Conservation (phyloP, 2,329 filamentous ascomycete genomes). For the Penicillium palitans region DNA sequence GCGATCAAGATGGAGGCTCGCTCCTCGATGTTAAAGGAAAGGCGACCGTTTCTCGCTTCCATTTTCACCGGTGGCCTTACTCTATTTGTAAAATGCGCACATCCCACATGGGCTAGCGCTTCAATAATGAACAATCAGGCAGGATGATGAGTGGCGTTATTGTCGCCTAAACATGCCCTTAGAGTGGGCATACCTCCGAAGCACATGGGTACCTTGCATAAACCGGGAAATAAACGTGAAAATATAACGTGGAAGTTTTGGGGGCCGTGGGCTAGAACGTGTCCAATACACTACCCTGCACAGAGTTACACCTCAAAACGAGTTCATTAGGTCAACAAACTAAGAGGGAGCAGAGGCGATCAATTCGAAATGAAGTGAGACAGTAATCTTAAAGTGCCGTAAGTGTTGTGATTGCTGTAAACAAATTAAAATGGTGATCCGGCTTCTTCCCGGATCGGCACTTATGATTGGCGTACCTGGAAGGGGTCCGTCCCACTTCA, state of each 20-base stretch:
- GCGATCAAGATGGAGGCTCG: not conserved
- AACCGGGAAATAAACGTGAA: not conserved
- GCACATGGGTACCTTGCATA: slow-evolving; percentile 1
- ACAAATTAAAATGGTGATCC: not conserved
- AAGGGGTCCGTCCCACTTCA: not conserved
- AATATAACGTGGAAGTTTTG: not conserved
- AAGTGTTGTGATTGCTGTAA: not conserved
- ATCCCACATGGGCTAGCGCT: not conserved
- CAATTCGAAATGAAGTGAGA: not conserved
- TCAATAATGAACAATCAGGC: not conserved
- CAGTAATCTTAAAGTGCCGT: not conserved
- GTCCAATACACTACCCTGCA: not conserved
- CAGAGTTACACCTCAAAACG: not conserved
- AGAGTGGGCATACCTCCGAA: not conserved
- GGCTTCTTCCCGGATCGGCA: not conserved
- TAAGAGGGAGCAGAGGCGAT: not conserved
- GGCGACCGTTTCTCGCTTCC: not conserved
- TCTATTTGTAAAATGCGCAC: not conserved
- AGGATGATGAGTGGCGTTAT: not conserved
- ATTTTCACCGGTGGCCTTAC: not conserved
- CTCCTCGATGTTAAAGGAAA: not conserved
- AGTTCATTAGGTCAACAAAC: not conserved
- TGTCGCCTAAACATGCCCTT: not conserved
- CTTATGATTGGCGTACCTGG: not conserved
- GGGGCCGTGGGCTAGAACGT: not conserved